phyloP scores from a whole-genome alignment of 2,329 filamentous ascomycete genomes.

The Zymoseptoria crescenta region DNA sequence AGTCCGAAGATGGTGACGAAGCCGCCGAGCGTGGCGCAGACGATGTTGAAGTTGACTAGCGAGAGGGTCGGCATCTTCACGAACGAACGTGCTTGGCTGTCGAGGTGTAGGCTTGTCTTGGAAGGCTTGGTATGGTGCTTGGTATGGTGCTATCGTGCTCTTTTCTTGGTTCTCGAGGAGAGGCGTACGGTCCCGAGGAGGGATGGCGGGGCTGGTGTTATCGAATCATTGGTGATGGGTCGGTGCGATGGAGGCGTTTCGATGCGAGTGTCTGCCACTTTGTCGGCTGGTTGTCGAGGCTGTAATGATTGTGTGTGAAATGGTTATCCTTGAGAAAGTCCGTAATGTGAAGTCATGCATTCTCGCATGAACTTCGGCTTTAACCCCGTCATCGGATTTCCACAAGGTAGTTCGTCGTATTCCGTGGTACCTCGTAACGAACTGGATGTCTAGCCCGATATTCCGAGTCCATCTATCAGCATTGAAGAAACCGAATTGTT shows the following conservation, averaged over 20 bases:
- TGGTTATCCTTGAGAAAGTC: not conserved
- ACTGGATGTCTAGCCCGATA: not conserved
- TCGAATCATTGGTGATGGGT: slow-evolving; percentile 16
- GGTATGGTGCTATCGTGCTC: not conserved
- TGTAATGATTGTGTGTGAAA: not conserved
- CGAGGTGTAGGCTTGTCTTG: not conserved
- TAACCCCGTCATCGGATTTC: not conserved
- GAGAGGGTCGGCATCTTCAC: slow-evolving; percentile 52
- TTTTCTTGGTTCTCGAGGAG: not conserved
- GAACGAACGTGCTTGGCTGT: not conserved
- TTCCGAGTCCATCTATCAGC: not conserved
- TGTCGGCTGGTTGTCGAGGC: not conserved
- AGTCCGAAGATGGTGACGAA: slow-evolving; percentile 87
- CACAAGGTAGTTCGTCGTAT: not conserved
- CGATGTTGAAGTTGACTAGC: slow-evolving; percentile 68
- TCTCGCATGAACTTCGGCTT: not conserved
- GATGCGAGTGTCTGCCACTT: slow-evolving; percentile 3
- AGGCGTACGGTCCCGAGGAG: not conserved
- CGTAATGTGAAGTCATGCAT: not conserved
- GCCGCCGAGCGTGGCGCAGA: slow-evolving; percentile 70
- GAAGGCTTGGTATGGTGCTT: not conserved
- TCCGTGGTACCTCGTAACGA: not conserved
- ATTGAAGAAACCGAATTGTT: not conserved
- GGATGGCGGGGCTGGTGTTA: slow-evolving; percentile 19
- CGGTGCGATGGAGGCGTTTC: not conserved